Evolutionary conservation across 2,329 filamentous ascomycete genomes (phyloP).

Genomic region (Fonsecaea nubica): DNA sequence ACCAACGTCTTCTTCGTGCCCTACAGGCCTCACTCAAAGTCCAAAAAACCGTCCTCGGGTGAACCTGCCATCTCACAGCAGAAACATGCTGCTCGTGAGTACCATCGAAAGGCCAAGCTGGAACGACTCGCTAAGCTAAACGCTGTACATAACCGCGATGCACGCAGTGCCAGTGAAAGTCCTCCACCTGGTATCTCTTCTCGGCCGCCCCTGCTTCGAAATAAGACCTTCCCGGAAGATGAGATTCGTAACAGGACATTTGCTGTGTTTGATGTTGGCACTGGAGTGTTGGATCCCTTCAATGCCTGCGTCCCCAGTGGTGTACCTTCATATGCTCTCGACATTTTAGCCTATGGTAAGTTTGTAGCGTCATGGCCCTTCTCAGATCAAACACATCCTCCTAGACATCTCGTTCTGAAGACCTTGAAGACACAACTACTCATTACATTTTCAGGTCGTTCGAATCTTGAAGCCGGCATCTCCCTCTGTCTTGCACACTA

Average conservation of each 20-base stretch:
- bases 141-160: constrained; percentile 11
- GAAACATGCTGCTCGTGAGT: constrained; percentile 31
- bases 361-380: neutral
- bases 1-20: constrained; percentile 31
- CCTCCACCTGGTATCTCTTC: neutral
- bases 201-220: constrained; percentile 12
- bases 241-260: constrained; percentile 6
- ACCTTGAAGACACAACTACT: neutral
- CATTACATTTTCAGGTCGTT: constrained; percentile 13
- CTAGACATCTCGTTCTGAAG: neutral
- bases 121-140: constrained; percentile 19
- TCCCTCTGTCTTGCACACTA: constrained; percentile 20
- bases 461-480: constrained; percentile 9
- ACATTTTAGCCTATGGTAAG: constrained; percentile 28
- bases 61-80: constrained; percentile 26
- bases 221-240: constrained; percentile 4
- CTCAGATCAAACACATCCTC: neutral
- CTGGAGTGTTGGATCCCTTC: constrained; percentile 26
- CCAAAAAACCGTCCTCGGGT: constrained; percentile 1
- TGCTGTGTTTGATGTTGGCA: constrained; percentile 19
- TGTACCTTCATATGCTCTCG: constrained; percentile 14
- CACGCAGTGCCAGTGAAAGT: constrained; percentile 2
- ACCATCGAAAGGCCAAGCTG: constrained; percentile 30
- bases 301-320: constrained; percentile 20
- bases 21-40: constrained; percentile 16